Conservation (phyloP, 257 asterid genomes). For the Solanum habrochaites region DNA sequence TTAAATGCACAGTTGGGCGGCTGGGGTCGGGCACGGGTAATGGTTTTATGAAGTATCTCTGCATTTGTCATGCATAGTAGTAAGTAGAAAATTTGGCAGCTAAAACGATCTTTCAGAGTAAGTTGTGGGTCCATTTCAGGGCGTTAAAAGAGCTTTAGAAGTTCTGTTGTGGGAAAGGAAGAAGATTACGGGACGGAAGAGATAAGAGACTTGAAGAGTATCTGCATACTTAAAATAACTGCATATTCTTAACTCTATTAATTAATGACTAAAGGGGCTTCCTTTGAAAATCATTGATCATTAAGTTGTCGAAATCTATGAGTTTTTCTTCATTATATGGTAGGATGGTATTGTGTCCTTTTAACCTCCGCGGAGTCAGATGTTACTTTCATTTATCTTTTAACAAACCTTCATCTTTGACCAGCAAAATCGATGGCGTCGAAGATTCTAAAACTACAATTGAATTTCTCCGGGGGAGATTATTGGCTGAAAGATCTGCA, state of each 20-base stretch:
- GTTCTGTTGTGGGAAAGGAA: not conserved
- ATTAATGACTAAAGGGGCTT: not conserved
- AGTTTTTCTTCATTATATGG: not conserved
- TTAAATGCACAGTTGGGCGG: not conserved
- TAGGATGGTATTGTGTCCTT: not conserved
- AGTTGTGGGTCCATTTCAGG: not conserved
- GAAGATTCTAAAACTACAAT: constrained; percentile 71
- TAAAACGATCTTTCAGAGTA: not conserved
- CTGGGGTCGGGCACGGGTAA: not conserved
- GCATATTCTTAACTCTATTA: not conserved
- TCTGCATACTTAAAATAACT: not conserved
- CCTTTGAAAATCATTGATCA: not conserved
- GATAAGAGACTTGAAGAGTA: not conserved
- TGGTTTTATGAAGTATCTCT: not conserved
- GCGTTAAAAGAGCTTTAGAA: not conserved
- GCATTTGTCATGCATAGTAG: not conserved
- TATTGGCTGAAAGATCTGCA: constrained; percentile 84
- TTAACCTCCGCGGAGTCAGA: not conserved
- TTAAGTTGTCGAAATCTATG: not conserved
- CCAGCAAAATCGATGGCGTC: constrained; percentile 37
- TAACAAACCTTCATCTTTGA: constrained; percentile 6
- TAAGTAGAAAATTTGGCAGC: not conserved
- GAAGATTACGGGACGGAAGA: not conserved
- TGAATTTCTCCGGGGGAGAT: constrained; percentile 76
- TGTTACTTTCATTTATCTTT: not conserved